A percentile compares a stretch with the other conserved stretches of the same genome.
Conservation (phyloP, 1,284 basidiomycete species). For the Ceratobasidium theobromae region DNA sequence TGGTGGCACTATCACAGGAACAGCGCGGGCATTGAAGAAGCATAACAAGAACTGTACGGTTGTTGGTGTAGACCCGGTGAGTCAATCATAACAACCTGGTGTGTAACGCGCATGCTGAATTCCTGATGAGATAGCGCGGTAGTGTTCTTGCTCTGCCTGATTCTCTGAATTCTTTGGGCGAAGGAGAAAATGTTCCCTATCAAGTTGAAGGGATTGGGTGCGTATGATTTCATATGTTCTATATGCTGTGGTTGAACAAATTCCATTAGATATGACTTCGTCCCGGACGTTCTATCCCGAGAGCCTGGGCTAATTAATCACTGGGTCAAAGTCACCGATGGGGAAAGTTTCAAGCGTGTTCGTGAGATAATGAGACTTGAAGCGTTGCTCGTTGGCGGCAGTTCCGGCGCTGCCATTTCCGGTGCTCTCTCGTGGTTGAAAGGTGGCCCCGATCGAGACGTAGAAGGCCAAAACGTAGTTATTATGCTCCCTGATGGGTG, state of each 20-base stretch:
- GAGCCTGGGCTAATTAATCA: conserved; percentile 56
- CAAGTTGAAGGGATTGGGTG: conserved; percentile 89
- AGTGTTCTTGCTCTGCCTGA: conserved; percentile 82
- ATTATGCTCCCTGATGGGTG: conserved; percentile 88
- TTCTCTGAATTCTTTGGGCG: conserved; percentile 53
- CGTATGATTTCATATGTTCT: conserved; percentile 38
- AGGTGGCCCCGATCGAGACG: conserved; percentile 64
- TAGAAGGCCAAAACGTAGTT: conserved; percentile 82
- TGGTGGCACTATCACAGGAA: conserved; percentile 89
- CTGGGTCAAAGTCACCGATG: conserved; percentile 88
- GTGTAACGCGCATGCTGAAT: conserved; percentile 11
- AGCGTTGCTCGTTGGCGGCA: conserved; percentile 89
- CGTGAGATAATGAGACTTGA: conserved; percentile 82
- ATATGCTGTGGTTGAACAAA: neutral
- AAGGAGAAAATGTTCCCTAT: conserved; percentile 64
- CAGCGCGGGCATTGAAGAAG: conserved; percentile 81
- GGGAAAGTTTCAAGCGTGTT: conserved; percentile 77
- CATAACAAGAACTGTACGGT: conserved; percentile 72
- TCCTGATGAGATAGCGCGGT: conserved; percentile 58
- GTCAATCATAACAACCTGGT: conserved; percentile 13
- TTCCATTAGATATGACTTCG: conserved; percentile 69
- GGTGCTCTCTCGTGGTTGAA: conserved; percentile 79
- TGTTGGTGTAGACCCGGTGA: conserved; percentile 88
- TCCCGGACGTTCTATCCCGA: conserved; percentile 77
- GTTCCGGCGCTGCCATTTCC: conserved; percentile 81